phyloP scores from a whole-genome alignment of 2,329 filamentous ascomycete species.

The Cordyceps cateniannulata region DNA sequence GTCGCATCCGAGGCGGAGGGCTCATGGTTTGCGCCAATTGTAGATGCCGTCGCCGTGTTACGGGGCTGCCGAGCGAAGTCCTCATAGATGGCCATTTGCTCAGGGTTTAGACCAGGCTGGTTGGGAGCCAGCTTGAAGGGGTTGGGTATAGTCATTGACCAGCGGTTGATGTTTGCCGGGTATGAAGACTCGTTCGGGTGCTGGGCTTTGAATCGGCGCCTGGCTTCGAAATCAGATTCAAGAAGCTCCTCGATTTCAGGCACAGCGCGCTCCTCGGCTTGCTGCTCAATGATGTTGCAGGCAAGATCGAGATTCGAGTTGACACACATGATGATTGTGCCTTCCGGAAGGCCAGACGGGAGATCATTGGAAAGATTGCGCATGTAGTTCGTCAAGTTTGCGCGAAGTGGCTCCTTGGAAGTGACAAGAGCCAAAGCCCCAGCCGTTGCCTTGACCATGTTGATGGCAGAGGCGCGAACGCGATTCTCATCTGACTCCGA shows the following conservation, averaged over 20 bases:
- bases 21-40: conserved; percentile 37
- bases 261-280: conserved; percentile 86
- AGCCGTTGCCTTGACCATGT: conserved; percentile 90
- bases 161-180: conserved; percentile 74
- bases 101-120: conserved; percentile 67
- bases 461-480: conserved; percentile 78
- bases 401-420: conserved; percentile 91
- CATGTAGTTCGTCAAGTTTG: conserved; percentile 97
- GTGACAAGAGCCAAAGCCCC: conserved; percentile 95
- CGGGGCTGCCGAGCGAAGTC: conserved; percentile 87
- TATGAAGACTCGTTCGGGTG: conserved; percentile 80
- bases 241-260: conserved; percentile 95
- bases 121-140: conserved; percentile 80
- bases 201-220: conserved; percentile 67
- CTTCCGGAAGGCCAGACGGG: conserved; percentile 80
- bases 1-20: conserved; percentile 55
- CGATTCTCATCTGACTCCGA: conserved; percentile 87
- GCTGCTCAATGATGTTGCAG: conserved; percentile 89
- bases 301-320: conserved; percentile 95
- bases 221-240: conserved; percentile 68
- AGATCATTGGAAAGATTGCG: conserved; percentile 62
- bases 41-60: conserved; percentile 46
- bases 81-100: conserved; percentile 94
- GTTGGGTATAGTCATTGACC: conserved; percentile 89
- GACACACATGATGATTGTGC: conserved; percentile 95